phyloP scores from a whole-genome alignment of 139 green algal species.

The Edaphochlamys debaryana region DNA sequence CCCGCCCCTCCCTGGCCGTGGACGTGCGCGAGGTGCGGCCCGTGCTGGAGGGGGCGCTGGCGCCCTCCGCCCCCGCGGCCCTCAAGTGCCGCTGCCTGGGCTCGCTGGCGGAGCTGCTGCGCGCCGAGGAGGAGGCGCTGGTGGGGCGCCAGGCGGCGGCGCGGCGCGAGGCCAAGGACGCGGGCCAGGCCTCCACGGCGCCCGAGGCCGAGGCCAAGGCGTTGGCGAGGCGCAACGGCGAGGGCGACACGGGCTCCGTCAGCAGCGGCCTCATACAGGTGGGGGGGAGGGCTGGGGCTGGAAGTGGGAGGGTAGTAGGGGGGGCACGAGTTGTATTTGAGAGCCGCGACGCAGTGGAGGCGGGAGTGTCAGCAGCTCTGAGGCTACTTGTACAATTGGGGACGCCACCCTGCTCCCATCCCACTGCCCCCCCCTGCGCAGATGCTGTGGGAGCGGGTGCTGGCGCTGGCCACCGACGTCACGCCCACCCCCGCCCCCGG shows the following conservation, averaged over 20 bases:
- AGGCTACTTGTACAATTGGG: too few species aligned
- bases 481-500: background rate
- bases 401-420: too few species aligned
- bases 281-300: too few species aligned
- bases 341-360: too few species aligned
- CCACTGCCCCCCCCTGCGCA: background rate
- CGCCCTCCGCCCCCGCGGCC: slow-evolving; percentile 16
- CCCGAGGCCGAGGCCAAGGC: background rate
- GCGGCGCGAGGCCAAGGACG: background rate
- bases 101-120: slow-evolving; percentile 80
- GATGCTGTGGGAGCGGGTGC: slow-evolving; percentile 37
- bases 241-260: slow-evolving; percentile 69
- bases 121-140: slow-evolving; percentile 71
- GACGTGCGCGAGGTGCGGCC: slow-evolving; percentile 20
- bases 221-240: slow-evolving; percentile 72
- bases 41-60: slow-evolving; percentile 57
- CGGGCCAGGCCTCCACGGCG: background rate
- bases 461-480: slow-evolving; percentile 3
- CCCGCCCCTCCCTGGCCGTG: slow-evolving; percentile 68
- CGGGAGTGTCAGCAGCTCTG: too few species aligned
- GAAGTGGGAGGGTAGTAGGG: too few species aligned
- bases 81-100: slow-evolving; percentile 72
- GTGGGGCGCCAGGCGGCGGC: slow-evolving; percentile 60
- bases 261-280: slow-evolving; percentile 75
- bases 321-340: too few species aligned